Evolutionary conservation across 2,329 filamentous ascomycete species (phyloP).

Genomic region (Aspergillus candidus): DNA sequence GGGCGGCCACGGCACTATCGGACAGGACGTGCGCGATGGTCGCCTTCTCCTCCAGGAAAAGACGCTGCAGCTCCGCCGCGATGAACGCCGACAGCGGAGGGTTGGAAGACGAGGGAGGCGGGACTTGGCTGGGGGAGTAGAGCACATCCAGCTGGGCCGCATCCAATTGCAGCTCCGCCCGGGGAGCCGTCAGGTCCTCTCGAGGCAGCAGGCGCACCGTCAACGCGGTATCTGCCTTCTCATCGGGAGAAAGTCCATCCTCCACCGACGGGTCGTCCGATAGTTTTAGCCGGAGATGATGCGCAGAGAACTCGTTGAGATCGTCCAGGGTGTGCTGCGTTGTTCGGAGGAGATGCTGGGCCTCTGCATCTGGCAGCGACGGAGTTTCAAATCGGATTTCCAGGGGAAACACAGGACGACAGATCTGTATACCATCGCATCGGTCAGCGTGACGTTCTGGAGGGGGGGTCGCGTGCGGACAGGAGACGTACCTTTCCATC

Average conservation of each 20-base stretch:
- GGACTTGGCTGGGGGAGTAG: conserved; percentile 64
- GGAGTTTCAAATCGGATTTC: conserved; percentile 71
- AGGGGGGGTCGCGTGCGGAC: background rate
- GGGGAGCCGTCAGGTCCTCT: conserved; percentile 43
- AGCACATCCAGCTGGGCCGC: conserved; percentile 68
- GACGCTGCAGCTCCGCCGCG: conserved; percentile 66
- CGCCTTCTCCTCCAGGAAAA: conserved; percentile 84
- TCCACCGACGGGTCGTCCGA: conserved; percentile 30
- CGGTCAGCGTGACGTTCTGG: conserved; percentile 1
- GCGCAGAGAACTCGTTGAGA: conserved; percentile 76
- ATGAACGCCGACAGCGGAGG: conserved; percentile 70
- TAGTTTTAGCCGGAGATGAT: conserved; percentile 70
- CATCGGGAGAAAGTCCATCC: conserved; percentile 7
- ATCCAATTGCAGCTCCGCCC: conserved; percentile 62
- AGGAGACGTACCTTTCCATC: conserved; percentile 64
- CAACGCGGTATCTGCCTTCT: conserved; percentile 51
- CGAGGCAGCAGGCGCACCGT: conserved; percentile 62
- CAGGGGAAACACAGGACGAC: conserved; percentile 80
- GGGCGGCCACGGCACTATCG: conserved; percentile 33
- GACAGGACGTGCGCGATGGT: conserved; percentile 71
- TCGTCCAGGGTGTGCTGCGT: conserved; percentile 83
- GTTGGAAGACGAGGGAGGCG: conserved; percentile 62
- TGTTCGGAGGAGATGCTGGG: conserved; percentile 66
- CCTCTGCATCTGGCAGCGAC: conserved; percentile 59
- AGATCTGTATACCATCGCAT: conserved; percentile 54